A percentile compares a stretch with the other conserved stretches of the same genome.
These are phyloP conservation scores for Vicia sativa DNA, from an alignment of 306 rosid genomes.

Conservation along the genomic window DNA sequence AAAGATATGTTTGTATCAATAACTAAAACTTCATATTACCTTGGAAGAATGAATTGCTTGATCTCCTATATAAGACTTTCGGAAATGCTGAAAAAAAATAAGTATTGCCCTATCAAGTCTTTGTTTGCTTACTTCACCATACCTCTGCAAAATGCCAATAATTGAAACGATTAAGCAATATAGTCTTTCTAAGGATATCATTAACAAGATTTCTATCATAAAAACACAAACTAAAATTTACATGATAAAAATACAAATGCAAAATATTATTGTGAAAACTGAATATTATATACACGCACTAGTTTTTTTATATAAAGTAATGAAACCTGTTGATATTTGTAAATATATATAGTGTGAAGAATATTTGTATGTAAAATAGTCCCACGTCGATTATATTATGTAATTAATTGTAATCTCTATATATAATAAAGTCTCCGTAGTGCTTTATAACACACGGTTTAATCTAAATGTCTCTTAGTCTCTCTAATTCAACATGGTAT, in stretches of 20 bases:
- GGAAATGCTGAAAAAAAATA: slow-evolving; percentile 91
- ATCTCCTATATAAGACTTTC: slow-evolving; percentile 96
- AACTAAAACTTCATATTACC: slow-evolving; percentile 56
- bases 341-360: no score
- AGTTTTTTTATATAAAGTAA: no score
- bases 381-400: no score
- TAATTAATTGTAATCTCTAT: no score
- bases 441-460: no score
- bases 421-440: no score
- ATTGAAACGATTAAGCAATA: slow-evolving; percentile 34
- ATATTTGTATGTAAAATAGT: no score
- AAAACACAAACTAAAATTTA: neutral
- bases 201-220: neutral
- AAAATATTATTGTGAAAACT: slow-evolving; percentile 5
- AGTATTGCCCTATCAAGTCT: slow-evolving; percentile 98
- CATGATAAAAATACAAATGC: slow-evolving; percentile 13
- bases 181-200: slow-evolving; percentile 28
- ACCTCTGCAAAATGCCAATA: slow-evolving; percentile 68
- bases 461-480: no score
- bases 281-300: no score
- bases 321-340: no score
- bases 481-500: no score
- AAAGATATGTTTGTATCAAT: slow-evolving; percentile 1
- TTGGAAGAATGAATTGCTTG: slow-evolving; percentile 99
- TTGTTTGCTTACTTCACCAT: slow-evolving; percentile 89